Conservation (phyloP, 1,284 basidiomycete genomes). For the Pholiota adiposa region DNA sequence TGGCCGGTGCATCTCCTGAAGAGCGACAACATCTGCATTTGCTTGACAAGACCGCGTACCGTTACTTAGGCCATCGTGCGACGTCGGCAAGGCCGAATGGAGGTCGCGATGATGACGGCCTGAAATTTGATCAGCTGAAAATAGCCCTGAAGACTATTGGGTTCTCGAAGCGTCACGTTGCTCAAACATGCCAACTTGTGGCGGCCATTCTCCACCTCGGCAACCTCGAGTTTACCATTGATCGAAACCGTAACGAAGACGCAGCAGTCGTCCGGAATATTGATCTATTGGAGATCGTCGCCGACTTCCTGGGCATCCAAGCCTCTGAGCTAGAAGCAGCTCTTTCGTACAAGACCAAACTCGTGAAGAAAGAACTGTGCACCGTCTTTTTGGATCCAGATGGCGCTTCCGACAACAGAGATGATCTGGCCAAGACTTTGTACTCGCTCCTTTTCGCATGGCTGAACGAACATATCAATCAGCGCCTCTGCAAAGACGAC, state of each 20-base stretch:
- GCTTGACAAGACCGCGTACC: slow-evolving; percentile 76
- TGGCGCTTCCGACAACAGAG: slow-evolving; percentile 89
- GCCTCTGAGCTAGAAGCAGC: slow-evolving; percentile 79
- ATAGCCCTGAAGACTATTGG: slow-evolving; percentile 92
- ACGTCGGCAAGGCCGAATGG: slow-evolving; percentile 44
- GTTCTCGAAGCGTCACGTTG: slow-evolving; percentile 90
- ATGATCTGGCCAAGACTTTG: slow-evolving; percentile 91
- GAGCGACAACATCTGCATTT: slow-evolving; percentile 89
- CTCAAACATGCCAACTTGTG: slow-evolving; percentile 92
- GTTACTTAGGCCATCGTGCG: slow-evolving; percentile 79
- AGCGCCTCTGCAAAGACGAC: slow-evolving; percentile 90
- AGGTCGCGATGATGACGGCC: slow-evolving; percentile 72
- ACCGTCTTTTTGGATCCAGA: slow-evolving; percentile 96
- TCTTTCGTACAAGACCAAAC: slow-evolving; percentile 89
- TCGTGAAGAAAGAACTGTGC: slow-evolving; percentile 94
- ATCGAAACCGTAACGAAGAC: slow-evolving; percentile 82
- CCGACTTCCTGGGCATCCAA: slow-evolving; percentile 90
- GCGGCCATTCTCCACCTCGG: slow-evolving; percentile 96
- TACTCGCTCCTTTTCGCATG: slow-evolving; percentile 96
- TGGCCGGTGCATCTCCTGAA: slow-evolving; percentile 87
- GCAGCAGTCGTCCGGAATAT: slow-evolving; percentile 86
- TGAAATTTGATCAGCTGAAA: slow-evolving; percentile 91
- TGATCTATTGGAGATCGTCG: slow-evolving; percentile 80
- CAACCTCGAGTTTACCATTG: slow-evolving; percentile 92
- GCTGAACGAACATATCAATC: slow-evolving; percentile 96